These are phyloP conservation scores for Grigorovia jiainica DNA, from an alignment of 805 yeast genomes.

Conservation along the genomic window DNA sequence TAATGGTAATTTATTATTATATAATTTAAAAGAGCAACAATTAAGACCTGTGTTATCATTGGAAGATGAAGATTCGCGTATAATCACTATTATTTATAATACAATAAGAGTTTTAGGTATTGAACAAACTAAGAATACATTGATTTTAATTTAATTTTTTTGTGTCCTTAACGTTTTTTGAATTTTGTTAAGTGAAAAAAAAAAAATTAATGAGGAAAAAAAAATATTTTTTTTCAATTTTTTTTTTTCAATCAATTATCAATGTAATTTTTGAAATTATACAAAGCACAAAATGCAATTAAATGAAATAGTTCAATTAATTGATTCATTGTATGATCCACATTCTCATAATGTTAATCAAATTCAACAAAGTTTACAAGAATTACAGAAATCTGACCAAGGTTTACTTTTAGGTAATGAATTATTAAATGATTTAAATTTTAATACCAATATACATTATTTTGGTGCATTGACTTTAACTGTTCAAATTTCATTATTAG, in stretches of 20 bases:
- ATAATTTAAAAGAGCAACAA: slow-evolving; percentile 15
- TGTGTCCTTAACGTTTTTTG: not conserved
- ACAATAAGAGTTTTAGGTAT: slow-evolving; percentile 37
- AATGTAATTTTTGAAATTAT: not conserved
- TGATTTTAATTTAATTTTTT: slow-evolving; percentile 11
- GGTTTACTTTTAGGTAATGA: slow-evolving; percentile 24
- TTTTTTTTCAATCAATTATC: not conserved
- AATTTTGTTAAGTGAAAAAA: not conserved
- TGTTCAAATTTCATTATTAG: slow-evolving; percentile 17
- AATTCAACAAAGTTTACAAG: slow-evolving; percentile 24
- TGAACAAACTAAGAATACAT: slow-evolving; percentile 25
- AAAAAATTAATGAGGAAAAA: too few relatives aligned
- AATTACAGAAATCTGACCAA: slow-evolving; percentile 22
- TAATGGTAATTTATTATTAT: slow-evolving; percentile 18
- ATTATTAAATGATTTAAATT: slow-evolving; percentile 11
- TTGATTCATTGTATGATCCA: slow-evolving; percentile 24
- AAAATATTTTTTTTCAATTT: not conserved
- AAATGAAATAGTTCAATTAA: slow-evolving; percentile 3
- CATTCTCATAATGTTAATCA: slow-evolving; percentile 19
- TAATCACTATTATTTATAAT: slow-evolving; percentile 30
- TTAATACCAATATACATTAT: slow-evolving; percentile 23
- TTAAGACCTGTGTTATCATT: slow-evolving; percentile 20
- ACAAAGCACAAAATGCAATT: not conserved
- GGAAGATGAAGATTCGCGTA: slow-evolving; percentile 14
- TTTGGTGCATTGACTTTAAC: slow-evolving; percentile 30